Evolutionary conservation across 148 eudicot genomes (phyloP).

Genomic region (Rhododendron molle): DNA sequence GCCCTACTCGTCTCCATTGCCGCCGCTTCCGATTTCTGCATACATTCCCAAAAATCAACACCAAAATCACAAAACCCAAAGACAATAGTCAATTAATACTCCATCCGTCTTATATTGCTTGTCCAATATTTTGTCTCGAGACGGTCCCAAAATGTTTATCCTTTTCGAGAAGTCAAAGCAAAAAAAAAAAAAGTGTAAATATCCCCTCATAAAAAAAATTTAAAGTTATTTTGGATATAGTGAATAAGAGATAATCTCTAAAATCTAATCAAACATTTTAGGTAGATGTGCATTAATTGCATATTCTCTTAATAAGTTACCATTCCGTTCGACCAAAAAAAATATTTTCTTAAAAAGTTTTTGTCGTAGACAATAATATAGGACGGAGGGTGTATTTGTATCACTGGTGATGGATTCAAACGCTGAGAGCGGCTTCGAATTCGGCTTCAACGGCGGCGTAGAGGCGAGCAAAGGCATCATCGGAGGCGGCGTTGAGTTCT

Average conservation of each 20-base stretch:
- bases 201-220: too few species aligned
- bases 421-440: constrained; percentile 64
- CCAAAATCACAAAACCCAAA: not conserved
- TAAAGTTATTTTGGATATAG: too few species aligned
- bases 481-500: constrained; percentile 66
- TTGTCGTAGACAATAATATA: not conserved
- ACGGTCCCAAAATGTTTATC: not conserved
- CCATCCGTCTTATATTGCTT: not conserved
- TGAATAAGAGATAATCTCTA: too few species aligned
- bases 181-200: too few species aligned
- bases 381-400: not conserved
- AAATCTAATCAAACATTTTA: not conserved
- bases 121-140: not conserved
- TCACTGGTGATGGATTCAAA: constrained; percentile 3
- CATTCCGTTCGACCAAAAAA: too few species aligned
- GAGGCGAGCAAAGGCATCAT: constrained; percentile 83
- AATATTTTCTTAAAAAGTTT: not conserved
- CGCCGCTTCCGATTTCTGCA: constrained; percentile 74
- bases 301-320: too few species aligned
- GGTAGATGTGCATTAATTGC: not conserved
- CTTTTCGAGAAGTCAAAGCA: not conserved
- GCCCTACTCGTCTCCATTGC: constrained; percentile 70
- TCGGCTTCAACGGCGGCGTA: constrained; percentile 64
- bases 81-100: not conserved
- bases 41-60: not conserved